These are phyloP conservation scores for Emergomyces pasteurianus DNA, from an alignment of 2,329 filamentous ascomycete species.

Conservation along the genomic window DNA sequence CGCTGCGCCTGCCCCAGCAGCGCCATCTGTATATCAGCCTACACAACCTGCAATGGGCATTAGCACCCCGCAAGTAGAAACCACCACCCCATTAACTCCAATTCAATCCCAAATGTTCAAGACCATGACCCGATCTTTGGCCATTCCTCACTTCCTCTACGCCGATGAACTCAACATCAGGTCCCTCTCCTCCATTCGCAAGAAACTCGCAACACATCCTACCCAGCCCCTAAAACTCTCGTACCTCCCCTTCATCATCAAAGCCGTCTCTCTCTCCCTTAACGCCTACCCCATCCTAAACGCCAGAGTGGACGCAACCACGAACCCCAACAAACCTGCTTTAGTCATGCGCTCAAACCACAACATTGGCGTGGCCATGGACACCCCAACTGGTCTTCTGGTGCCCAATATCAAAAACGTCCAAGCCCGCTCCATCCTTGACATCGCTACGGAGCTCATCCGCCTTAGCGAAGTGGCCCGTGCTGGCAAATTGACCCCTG, in stretches of 20 bases:
- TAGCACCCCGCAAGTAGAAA: conserved; percentile 49
- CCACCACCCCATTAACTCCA: conserved; percentile 55
- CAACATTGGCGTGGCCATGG: conserved; percentile 93
- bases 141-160: conserved; percentile 91
- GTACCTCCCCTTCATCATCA: conserved; percentile 89
- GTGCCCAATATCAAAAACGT: conserved; percentile 89
- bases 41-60: conserved; percentile 15
- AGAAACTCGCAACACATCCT: conserved; percentile 45
- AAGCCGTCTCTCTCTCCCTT: conserved; percentile 79
- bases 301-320: conserved; percentile 58
- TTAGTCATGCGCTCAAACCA: conserved; percentile 72
- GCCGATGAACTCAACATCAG: conserved; percentile 81
- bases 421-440: conserved; percentile 59
- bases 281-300: conserved; percentile 78
- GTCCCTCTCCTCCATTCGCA: conserved; percentile 58
- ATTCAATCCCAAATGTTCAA: conserved; percentile 95
- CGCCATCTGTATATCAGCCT: conserved; percentile 18
- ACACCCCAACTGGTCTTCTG: conserved; percentile 75
- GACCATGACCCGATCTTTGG: conserved; percentile 82
- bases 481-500: conserved; percentile 59
- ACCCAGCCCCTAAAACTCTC: conserved; percentile 56
- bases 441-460: conserved; percentile 63
- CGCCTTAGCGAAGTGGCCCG: conserved; percentile 62
- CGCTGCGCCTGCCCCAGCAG: conserved; percentile 16
- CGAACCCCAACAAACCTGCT: conserved; percentile 52